phyloP scores from a whole-genome alignment of 139 green algal species.

The Chlamydomonas urium region DNA sequence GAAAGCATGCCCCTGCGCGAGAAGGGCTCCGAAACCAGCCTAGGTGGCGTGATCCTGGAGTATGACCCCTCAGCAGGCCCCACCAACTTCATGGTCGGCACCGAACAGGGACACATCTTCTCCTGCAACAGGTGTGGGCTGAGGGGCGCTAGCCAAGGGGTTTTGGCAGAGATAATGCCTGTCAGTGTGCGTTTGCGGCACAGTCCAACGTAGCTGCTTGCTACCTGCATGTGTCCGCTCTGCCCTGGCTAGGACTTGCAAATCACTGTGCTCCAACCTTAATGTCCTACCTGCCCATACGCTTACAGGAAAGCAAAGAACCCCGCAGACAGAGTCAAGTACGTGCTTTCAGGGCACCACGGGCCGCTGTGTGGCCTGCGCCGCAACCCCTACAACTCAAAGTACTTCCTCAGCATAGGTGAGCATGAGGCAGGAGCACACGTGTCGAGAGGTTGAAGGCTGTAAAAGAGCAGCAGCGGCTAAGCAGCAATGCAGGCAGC shows the following conservation, averaged over 20 bases:
- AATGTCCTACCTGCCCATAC: no score
- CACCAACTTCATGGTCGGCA: slow-evolving; percentile 95
- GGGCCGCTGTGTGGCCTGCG: slow-evolving; percentile 73
- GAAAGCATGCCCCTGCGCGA: slow-evolving; percentile 69
- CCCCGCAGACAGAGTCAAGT: slow-evolving; percentile 75
- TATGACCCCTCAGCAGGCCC: slow-evolving; percentile 80
- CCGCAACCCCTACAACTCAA: slow-evolving; percentile 85
- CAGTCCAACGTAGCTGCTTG: no score
- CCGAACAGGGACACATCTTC: slow-evolving; percentile 62
- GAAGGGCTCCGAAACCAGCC: slow-evolving; percentile 55
- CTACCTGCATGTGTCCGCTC: no score
- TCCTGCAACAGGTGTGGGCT: no score
- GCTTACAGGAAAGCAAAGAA: slow-evolving; percentile 92
- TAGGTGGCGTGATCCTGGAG: slow-evolving; percentile 72
- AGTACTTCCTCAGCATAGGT: slow-evolving; percentile 87
- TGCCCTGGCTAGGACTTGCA: no score
- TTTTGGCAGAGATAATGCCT: no score
- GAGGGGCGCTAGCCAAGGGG: no score
- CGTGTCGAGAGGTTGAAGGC: no score
- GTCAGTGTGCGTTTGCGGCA: no score
- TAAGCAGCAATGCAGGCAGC: no score
- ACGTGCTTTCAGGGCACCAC: slow-evolving; percentile 78
- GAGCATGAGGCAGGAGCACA: not conserved
- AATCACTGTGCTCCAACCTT: no score
- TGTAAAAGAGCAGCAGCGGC: no score